Conservation (phyloP, 352 stramenopile genomes). For the Pythium brachiatum region DNA sequence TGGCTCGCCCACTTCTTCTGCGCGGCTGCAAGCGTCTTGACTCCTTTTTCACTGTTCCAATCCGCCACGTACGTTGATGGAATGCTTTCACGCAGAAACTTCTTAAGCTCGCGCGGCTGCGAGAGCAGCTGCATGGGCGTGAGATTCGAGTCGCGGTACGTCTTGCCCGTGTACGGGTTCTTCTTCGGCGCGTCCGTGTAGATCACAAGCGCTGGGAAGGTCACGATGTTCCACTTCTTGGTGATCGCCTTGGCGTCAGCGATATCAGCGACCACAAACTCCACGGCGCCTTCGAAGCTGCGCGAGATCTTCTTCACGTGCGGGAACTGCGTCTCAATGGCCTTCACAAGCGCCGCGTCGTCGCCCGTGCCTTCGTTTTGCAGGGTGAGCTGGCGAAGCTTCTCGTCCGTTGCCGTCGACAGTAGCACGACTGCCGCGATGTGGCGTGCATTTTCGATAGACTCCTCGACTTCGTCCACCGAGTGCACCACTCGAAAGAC, state of each 20-base stretch:
- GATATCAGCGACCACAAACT: conserved; percentile 27
- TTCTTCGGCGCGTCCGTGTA: conserved; percentile 60
- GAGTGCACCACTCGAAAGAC: conserved; percentile 22
- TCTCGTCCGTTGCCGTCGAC: conserved; percentile 12
- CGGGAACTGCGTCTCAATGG: conserved; percentile 22
- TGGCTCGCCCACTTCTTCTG: conserved; percentile 20
- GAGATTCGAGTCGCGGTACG: conserved; percentile 51
- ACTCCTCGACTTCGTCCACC: conserved; percentile 19
- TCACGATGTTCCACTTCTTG: conserved; percentile 55
- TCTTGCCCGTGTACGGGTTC: conserved; percentile 72
- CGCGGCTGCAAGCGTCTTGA: conserved; percentile 25
- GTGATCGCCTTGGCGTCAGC: conserved; percentile 30
- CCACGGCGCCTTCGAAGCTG: conserved; percentile 17
- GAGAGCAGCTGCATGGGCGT: conserved; percentile 36
- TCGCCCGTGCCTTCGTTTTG: conserved; percentile 12
- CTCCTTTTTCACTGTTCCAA: conserved; percentile 12
- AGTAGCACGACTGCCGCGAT: conserved; percentile 20
- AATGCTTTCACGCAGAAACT: conserved; percentile 59
- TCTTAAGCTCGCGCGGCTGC: conserved; percentile 54
- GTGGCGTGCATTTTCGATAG: conserved; percentile 17
- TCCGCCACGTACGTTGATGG: conserved; percentile 49
- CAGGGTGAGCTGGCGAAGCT: conserved; percentile 9
- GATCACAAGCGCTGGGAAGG: conserved; percentile 49
- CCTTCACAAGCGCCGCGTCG: conserved; percentile 10
- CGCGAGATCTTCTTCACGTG: conserved; percentile 18